Base-by-base conservation (phyloP, 352 stramenopile species). In the Globisporangium megalacanthum region DNA sequence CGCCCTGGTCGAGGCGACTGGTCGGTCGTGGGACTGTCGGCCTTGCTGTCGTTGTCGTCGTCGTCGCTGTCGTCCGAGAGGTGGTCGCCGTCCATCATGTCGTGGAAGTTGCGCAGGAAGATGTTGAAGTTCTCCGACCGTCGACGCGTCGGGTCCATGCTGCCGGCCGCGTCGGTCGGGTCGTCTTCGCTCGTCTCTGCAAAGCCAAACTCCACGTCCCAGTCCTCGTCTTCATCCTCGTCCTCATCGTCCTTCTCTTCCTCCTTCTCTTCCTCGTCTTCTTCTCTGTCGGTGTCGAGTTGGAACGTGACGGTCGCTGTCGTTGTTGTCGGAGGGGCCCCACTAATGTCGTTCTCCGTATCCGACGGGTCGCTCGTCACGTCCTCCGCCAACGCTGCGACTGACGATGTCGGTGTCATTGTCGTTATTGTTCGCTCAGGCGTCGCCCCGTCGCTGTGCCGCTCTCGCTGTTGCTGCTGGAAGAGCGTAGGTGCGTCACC, bases 181-280 rank as follows among this genome's bases (percentile, higher is more conserved):
- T 90, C 76, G 46, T 87, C 69, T 8, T 75, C 66, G 5, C 57
- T 60, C 3, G 50, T 33, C 2, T 77, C 68, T 0, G 66, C 72
- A 49, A 92, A 89, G 37, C 82, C 82, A 60, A 92, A 89, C 69
- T 92, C 80, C 33, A 75, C 77, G 58, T 92, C 83, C 83, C 83
- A 92, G 60, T 92, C 77, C 50, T 84, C 74, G 22, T 84, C 74
- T 5, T 78, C 73, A 4, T 75, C 66, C n/a, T 71, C 61, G 10
- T 68, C 54, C 9, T 68, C 64, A n/a, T 66, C 57, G n/a, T 66
- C 57, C 1, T 52, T 19, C 4, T 62, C 22, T n/a, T 42, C 41
- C 8, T 50, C 29, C 6, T 42, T 35, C 13, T 45, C 17, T 37
- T 37, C 17, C 13, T 45, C 17, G 48, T 37, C 17, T 25, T 42